Evolutionary conservation across 2,329 filamentous ascomycete species (phyloP).

Genomic region (Pyrenophora graminea): DNA sequence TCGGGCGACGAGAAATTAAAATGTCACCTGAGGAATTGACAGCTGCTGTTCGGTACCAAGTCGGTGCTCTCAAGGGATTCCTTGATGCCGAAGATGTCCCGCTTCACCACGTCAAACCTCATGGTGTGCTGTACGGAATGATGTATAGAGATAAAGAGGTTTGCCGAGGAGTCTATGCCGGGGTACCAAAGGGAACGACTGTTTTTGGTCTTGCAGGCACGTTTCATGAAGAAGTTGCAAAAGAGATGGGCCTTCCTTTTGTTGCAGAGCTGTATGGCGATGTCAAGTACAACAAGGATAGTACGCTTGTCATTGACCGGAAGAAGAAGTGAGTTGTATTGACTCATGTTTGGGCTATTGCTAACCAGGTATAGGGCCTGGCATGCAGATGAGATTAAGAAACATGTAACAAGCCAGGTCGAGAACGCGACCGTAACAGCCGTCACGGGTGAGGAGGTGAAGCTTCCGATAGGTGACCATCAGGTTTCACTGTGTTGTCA

Average conservation of each 20-base stretch:
- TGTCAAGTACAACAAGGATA: slow-evolving; percentile 59
- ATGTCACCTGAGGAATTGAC: slow-evolving; percentile 61
- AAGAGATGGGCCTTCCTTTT: slow-evolving; percentile 58
- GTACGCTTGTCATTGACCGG: slow-evolving; percentile 59
- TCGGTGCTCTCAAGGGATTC: slow-evolving; percentile 65
- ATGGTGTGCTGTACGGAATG: slow-evolving; percentile 64
- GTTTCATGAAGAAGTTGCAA: slow-evolving; percentile 58
- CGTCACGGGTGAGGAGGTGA: slow-evolving; percentile 48
- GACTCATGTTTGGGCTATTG: background rate
- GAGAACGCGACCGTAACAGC: slow-evolving; percentile 48
- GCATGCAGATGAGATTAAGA: slow-evolving; percentile 49
- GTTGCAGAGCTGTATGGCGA: slow-evolving; percentile 61
- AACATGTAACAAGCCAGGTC: slow-evolving; percentile 49
- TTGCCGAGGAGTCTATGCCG: slow-evolving; percentile 59
- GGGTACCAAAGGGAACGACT: slow-evolving; percentile 55
- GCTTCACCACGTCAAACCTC: slow-evolving; percentile 66
- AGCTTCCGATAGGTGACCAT: slow-evolving; percentile 49
- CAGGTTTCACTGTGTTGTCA: slow-evolving; percentile 52
- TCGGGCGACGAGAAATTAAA: slow-evolving; percentile 66
- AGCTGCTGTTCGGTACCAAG: slow-evolving; percentile 64
- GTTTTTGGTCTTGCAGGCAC: slow-evolving; percentile 62
- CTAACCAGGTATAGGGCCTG: slow-evolving; percentile 39
- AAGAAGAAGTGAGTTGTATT: slow-evolving; percentile 56
- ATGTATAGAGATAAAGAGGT: slow-evolving; percentile 58
- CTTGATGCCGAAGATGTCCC: slow-evolving; percentile 60